A percentile compares a stretch with the other conserved stretches of the same genome.
Evolutionary conservation across 495 filamentous ascomycete genomes (phyloP).

Genomic region (Lasiosphaeria ovina): DNA sequence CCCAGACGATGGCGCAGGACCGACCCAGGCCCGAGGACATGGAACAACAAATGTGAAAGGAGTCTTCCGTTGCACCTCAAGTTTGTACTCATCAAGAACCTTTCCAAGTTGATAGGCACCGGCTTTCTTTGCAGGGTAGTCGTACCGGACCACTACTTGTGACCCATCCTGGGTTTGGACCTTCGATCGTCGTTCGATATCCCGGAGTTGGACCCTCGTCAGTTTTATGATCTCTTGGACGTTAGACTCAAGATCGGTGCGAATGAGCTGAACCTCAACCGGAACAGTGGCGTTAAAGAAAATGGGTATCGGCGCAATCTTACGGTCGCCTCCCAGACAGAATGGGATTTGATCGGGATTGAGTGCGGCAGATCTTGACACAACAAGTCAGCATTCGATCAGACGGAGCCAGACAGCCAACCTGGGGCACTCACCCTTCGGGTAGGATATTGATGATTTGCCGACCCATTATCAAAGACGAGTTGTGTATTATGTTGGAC

Average conservation of each 20-base stretch:
- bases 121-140: constrained; percentile 70
- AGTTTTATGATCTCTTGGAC: constrained; percentile 75
- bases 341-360: constrained; percentile 76
- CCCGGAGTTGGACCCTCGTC: constrained; percentile 53
- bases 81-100: constrained; percentile 87
- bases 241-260: constrained; percentile 78
- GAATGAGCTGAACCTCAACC: constrained; percentile 76
- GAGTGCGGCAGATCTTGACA: constrained; percentile 72
- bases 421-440: constrained; percentile 67
- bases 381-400: background rate
- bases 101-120: constrained; percentile 81
- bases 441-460: constrained; percentile 96
- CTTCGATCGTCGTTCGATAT: constrained; percentile 55
- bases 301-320: constrained; percentile 70
- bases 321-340: constrained; percentile 66
- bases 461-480: constrained; percentile 88
- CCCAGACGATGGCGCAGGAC: constrained; percentile 58
- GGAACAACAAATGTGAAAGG: constrained; percentile 77
- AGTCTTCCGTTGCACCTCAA: constrained; percentile 75
- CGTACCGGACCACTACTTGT: constrained; percentile 51
- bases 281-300: constrained; percentile 90
- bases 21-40: constrained; percentile 77
- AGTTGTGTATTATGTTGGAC: constrained; percentile 79
- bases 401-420: constrained; percentile 15
- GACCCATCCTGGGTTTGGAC: constrained; percentile 49